A percentile compares a stretch with the other conserved stretches of the same genome.
These are phyloP conservation scores for Rhodotorula graminis DNA, from an alignment of 768 basidiomycete species.

Conservation along the genomic window DNA sequence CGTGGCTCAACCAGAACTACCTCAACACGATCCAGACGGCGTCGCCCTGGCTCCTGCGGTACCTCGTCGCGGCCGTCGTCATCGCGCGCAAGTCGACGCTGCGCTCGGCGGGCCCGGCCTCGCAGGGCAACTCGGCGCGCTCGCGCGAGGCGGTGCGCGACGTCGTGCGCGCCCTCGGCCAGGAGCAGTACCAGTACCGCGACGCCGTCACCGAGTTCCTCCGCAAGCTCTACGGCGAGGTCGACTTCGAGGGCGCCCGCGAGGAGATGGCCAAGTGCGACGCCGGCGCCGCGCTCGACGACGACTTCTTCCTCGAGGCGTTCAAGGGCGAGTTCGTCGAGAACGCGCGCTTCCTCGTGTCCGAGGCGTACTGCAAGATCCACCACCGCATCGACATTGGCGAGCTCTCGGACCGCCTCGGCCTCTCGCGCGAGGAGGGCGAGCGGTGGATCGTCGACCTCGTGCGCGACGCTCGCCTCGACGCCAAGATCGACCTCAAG, in stretches of 20 bases:
- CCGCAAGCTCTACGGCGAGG: constrained; percentile 87
- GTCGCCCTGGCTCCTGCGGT: constrained; percentile 88
- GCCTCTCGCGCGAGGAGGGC: constrained; percentile 88
- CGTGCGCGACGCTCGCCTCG: constrained; percentile 94
- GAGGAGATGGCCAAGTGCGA: constrained; percentile 46
- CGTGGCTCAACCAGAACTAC: constrained; percentile 92
- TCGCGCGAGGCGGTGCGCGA: constrained; percentile 65
- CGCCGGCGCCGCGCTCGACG: constrained; percentile 65
- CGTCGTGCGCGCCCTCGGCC: constrained; percentile 86
- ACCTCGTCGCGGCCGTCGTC: constrained; percentile 87
- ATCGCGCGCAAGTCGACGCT: constrained; percentile 72
- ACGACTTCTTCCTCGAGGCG: constrained; percentile 90
- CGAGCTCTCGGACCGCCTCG: constrained; percentile 86
- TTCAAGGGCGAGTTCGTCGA: constrained; percentile 93
- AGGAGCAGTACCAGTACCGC: constrained; percentile 91
- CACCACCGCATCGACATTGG: constrained; percentile 65
- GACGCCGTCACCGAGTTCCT: constrained; percentile 92
- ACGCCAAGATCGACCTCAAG: constrained; percentile 95
- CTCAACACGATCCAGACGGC: constrained; percentile 98
- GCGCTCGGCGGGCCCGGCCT: constrained; percentile 45
- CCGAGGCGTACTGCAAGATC: constrained; percentile 95
- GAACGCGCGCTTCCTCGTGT: constrained; percentile 90
- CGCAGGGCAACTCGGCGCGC: constrained; percentile 40
- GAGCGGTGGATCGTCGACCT: constrained; percentile 99
- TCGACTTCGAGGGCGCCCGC: constrained; percentile 94